Evolutionary conservation across 2,329 filamentous ascomycete species (phyloP), one percentile per base, ranked within the genome.

Genomic region (Colletotrichum agaves): DNA sequence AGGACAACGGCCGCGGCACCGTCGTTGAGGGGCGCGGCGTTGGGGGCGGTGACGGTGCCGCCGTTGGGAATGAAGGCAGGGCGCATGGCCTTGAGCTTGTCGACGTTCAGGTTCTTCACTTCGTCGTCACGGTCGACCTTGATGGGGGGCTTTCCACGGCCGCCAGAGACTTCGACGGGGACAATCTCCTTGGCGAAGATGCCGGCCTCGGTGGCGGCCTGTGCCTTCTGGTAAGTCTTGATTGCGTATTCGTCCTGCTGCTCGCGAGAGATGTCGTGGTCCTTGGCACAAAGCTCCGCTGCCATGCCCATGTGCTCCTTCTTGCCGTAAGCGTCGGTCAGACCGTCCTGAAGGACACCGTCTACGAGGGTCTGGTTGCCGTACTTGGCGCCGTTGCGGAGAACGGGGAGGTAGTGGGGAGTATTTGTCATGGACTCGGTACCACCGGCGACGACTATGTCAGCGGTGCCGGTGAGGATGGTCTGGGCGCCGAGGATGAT

Each of bases 391-490:
- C 96, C 96, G 72, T 82, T 91, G 79, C 96, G 92, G 74, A 97
- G 86, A 80, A 85, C 92, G 72, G 94, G 92, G 60, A 98, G 91
- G 85, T 99, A 99, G 85, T 99, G 94, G 58, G 96, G 96, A 61
- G 91, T 87, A 84, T 98, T 98, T 78, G 94, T 97, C 96, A 99
- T 99, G 85, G 94, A 97, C 85, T 99, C 96, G 73, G 95, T 90
- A 74, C 96, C 96, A 77, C 94, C 96, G 72, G 94, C 96, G 68
- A 99, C 93, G 72, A 99, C 90, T 72, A 98, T 91, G 74, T 93
- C 91, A 72, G 95, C 95, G 78, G 93, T 97, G 73, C 96, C 95
- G 61, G 94, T 97, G 80, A 98, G 94, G 84, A 99, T 99, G 75
- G 95, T 98, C 83, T 98, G 96, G 58, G 95, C 93, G 73, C 92